Conservation (phyloP, 768 basidiomycete genomes). For the Boletus reticulatus region DNA sequence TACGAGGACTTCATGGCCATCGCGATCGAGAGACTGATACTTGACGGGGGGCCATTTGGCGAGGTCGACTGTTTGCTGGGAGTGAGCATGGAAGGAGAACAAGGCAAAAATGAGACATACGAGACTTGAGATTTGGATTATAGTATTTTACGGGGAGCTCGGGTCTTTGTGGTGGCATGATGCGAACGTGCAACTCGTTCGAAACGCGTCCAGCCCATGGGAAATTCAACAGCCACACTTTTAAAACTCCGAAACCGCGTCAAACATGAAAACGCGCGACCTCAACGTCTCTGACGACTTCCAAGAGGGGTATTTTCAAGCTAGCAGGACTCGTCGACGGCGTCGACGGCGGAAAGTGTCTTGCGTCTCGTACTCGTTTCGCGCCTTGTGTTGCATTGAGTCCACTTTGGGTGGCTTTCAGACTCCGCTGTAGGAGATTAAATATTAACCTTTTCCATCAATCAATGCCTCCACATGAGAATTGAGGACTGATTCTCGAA, state of each 20-base stretch:
- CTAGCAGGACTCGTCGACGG: no score
- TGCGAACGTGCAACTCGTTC: slow-evolving; percentile 27
- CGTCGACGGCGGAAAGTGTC: no score
- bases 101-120: slow-evolving; percentile 29
- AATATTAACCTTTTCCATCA: no score
- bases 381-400: no score
- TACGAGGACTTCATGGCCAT: slow-evolving; percentile 84
- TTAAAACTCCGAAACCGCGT: slow-evolving; percentile 32
- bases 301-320: no score
- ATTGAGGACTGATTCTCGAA: no score
- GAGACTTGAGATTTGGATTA: slow-evolving; percentile 48
- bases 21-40: slow-evolving; percentile 87
- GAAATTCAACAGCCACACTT: slow-evolving; percentile 32
- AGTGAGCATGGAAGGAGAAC: neutral
- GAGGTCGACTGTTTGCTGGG: slow-evolving; percentile 33
- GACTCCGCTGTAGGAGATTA: no score
- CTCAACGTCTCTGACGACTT: no score
- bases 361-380: no score
- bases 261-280: neutral
- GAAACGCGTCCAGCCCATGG: slow-evolving; percentile 34
- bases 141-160: slow-evolving; percentile 49
- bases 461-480: no score
- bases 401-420: no score
- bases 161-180: slow-evolving; percentile 43
- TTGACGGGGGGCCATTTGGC: slow-evolving; percentile 70